Evolutionary conservation across 2,329 filamentous ascomycete genomes (phyloP), one percentile per base, ranked within the genome.

Genomic region (Stylonectria norvegica): DNA sequence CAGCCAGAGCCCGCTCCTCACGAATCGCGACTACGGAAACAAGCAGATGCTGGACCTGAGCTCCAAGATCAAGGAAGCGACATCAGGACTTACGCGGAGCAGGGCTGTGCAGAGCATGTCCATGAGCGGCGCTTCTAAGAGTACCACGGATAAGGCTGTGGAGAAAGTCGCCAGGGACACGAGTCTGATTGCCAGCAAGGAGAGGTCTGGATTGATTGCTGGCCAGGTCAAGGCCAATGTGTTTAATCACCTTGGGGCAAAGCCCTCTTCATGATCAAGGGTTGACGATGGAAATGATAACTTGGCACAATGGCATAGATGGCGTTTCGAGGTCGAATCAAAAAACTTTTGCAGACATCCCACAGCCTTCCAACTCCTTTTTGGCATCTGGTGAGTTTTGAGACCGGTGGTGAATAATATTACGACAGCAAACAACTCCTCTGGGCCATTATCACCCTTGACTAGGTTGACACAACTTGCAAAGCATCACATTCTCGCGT

Each of bases 41-140:
- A 93, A 90, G 65, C 90, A 96, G 66, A 93, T 98, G 67, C 72
- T 83, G 34, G 93, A 98, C 63, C 73, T 97, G 30, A 85, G 85
- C 28, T 79, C 81, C 50, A 96, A 95, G 69, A 84, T 94, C 52
- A 74, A 76, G 52, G 81, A 89, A 50, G 79, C 81, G 3, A 79
- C 71, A 6, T 43, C 38, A 10, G 50, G 47, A 18, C 52, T 62
- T n/a, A 31, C 53, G 2, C 55, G 60, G 12, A 55, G 30, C 15
- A 52, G 62, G 11, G 51, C 48, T 15, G 40, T 49, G 16, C 56
- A 60, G 27, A 55, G 55, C 10, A 40, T 57, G 31, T 43, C 53
- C 18, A 49, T 59, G 39, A 48, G 49, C 10, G 48, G 50, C 3
- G 46, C 50, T 6, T 40, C 36, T 2, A 61, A 55, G 38, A 60